A percentile compares a stretch with the other conserved stretches of the same genome.
Evolutionary conservation across 306 rosid species (phyloP).

Genomic region (Begonia masoniana): DNA sequence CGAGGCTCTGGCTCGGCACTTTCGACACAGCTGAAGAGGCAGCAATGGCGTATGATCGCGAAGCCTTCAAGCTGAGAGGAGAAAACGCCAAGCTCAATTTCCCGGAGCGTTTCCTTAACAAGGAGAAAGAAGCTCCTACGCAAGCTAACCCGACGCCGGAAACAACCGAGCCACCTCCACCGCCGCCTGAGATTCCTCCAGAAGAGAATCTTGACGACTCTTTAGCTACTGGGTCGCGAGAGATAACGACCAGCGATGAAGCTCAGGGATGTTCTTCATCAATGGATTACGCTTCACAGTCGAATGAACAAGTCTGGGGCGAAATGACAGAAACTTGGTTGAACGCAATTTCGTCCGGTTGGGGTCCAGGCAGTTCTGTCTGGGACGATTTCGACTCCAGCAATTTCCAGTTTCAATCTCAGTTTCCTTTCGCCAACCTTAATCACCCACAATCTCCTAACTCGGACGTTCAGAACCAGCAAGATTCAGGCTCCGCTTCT

Average conservation of each 20-base stretch:
- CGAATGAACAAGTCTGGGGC: slow-evolving; percentile 66
- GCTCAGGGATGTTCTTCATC: slow-evolving; percentile 8
- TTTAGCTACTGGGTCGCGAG: slow-evolving; percentile 37
- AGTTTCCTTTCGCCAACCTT: slow-evolving; percentile 23
- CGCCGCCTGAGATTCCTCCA: background rate
- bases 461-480: slow-evolving; percentile 17
- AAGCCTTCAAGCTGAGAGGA: slow-evolving; percentile 80
- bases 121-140: slow-evolving; percentile 14
- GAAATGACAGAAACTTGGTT: slow-evolving; percentile 82
- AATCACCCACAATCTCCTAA: slow-evolving; percentile 5
- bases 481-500: slow-evolving; percentile 25
- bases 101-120: slow-evolving; percentile 59
- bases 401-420: slow-evolving; percentile 41
- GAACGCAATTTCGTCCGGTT: slow-evolving; percentile 66
- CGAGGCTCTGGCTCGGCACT: slow-evolving; percentile 95
- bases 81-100: slow-evolving; percentile 92
- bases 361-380: slow-evolving; percentile 90
- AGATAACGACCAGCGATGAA: slow-evolving; percentile 22
- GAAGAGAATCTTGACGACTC: slow-evolving; percentile 32
- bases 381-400: slow-evolving; percentile 81
- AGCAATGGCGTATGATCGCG: slow-evolving; percentile 94
- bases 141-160: background rate
- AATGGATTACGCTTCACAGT: slow-evolving; percentile 18
- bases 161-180: slow-evolving; percentile 4
- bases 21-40: slow-evolving; percentile 97